Conservation (phyloP, 805 yeast species). For the Yarrowia osloensis region DNA sequence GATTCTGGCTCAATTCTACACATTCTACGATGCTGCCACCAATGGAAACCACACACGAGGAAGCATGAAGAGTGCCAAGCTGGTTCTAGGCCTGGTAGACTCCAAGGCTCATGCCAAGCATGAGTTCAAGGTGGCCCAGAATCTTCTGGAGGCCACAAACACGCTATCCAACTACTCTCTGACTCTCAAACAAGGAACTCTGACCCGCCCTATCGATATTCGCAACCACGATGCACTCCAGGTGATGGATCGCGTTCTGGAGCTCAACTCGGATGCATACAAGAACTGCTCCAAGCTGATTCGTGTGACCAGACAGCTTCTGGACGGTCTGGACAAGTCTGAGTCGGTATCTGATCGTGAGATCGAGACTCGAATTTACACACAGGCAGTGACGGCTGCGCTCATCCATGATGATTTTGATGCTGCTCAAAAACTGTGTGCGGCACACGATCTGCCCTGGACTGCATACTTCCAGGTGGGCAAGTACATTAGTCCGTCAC, state of each 20-base stretch:
- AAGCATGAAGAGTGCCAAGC: slow-evolving; percentile 46
- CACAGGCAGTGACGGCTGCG: slow-evolving; percentile 66
- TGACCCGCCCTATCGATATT: slow-evolving; percentile 39
- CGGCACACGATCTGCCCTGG: slow-evolving; percentile 52
- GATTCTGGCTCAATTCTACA: slow-evolving; percentile 44
- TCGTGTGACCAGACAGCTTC: slow-evolving; percentile 32
- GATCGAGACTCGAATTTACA: slow-evolving; percentile 32
- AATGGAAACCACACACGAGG: slow-evolving; percentile 48
- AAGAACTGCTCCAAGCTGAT: slow-evolving; percentile 37
- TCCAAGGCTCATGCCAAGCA: slow-evolving; percentile 24
- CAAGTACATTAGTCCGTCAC: slow-evolving; percentile 49
- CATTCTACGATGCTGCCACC: slow-evolving; percentile 48
- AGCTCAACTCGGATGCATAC: slow-evolving; percentile 41
- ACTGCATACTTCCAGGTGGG: slow-evolving; percentile 73
- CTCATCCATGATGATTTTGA: slow-evolving; percentile 62
- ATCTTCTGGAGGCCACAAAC: slow-evolving; percentile 39
- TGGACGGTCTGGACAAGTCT: slow-evolving; percentile 30
- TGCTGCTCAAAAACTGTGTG: slow-evolving; percentile 50
- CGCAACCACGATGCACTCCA: slow-evolving; percentile 37
- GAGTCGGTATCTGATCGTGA: slow-evolving; percentile 6
- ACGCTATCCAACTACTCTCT: slow-evolving; percentile 39
- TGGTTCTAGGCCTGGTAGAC: slow-evolving; percentile 36
- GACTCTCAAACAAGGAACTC: slow-evolving; percentile 38
- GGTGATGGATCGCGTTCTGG: slow-evolving; percentile 40
- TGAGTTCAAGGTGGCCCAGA: slow-evolving; percentile 34